A percentile compares a stretch with the other conserved stretches of the same genome.
Evolutionary conservation across 176 grass and related monocot species (phyloP).

Genomic region (Tillandsia fasciculata): DNA sequence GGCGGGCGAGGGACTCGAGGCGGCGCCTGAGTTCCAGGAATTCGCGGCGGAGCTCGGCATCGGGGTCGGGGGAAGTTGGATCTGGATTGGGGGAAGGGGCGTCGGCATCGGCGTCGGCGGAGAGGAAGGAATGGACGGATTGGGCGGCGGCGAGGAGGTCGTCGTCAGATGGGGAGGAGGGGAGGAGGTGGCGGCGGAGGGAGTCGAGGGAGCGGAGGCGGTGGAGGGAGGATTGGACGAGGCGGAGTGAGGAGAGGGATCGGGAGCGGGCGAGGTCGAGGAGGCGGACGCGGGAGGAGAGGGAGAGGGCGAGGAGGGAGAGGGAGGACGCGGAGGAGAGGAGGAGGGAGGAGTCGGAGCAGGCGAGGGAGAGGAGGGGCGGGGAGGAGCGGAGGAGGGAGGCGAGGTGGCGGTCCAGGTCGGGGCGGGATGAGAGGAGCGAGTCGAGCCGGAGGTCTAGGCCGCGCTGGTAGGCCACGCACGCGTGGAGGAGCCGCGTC

Average conservation of each 20-base stretch:
- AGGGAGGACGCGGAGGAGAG: conserved; percentile 52
- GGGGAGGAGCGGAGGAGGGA: conserved; percentile 58
- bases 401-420: conserved; percentile 54
- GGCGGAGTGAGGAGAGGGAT: conserved; percentile 39
- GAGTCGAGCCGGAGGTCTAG: conserved; percentile 60
- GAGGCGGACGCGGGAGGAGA: conserved; percentile 64
- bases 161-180: conserved; percentile 53
- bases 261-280: conserved; percentile 66
- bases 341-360: conserved; percentile 59
- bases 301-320: conserved; percentile 45
- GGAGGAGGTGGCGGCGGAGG: conserved; percentile 44
- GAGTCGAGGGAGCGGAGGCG: conserved; percentile 61
- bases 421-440: conserved; percentile 66
- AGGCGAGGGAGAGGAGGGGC: conserved; percentile 62
- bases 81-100: conserved; percentile 31
- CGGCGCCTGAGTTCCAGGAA: conserved; percentile 65
- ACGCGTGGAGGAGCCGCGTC: conserved; percentile 77
- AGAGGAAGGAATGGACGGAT: conserved; percentile 50
- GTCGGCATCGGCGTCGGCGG: conserved; percentile 62
- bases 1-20: conserved; percentile 53
- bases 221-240: conserved; percentile 56
- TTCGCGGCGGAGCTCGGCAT: conserved; percentile 69
- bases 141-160: conserved; percentile 54
- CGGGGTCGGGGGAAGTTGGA: conserved; percentile 26
- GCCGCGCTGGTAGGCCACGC: conserved; percentile 75